Evolutionary conservation across 2,329 filamentous ascomycete genomes (phyloP), one percentile per base, ranked within the genome.

Genomic region (Colletotrichum spaethianum): DNA sequence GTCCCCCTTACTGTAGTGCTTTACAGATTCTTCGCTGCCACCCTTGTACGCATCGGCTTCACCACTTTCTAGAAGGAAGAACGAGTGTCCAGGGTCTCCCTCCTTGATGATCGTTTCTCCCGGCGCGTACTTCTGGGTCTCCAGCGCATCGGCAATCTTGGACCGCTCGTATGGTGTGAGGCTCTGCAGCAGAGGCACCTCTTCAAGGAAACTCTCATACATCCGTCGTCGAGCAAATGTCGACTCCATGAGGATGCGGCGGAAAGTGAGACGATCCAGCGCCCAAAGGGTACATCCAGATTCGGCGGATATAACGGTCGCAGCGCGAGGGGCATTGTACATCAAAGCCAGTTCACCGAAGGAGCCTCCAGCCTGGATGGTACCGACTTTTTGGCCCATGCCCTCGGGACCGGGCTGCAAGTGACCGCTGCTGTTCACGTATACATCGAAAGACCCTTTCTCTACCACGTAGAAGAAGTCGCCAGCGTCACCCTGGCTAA

Each of bases 381-480:
- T 91, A 77, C 91, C 91, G 36, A 98, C 96, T 78, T 94, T 93
- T 73, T 88, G 87, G 61, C 96, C 96, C 84, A 98, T 88, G 14
- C 96, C 96, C 57, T 95, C 91, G 0, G 89, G 86, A 0, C 96
- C 96, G 9, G 94, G 87, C 79, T 97, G 93, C 65, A 97, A 87
- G 50, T 90, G 86, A 72, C 96, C 96, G 12, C 88, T 88, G 16
- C 88, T 82, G 81, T 98, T 95, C 83, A 98, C 95, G 79, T 96
- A 94, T 69, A 98, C 93, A 77, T 98, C 94, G 78, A 98, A 98
- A 28, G 88, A 88, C 50, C 96, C 96, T 75, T 92, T 93, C 82
- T 99, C 96, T 23, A 98, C 95, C 33, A 99, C 92, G 82, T 99
- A 99, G 85, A 99, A 99, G 86, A 93, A 98, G 83, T 99, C 96